A percentile compares a stretch with the other conserved stretches of the same genome.
Evolutionary conservation across 768 basidiomycete species (phyloP).

Genomic region (Lactifluus volemus): DNA sequence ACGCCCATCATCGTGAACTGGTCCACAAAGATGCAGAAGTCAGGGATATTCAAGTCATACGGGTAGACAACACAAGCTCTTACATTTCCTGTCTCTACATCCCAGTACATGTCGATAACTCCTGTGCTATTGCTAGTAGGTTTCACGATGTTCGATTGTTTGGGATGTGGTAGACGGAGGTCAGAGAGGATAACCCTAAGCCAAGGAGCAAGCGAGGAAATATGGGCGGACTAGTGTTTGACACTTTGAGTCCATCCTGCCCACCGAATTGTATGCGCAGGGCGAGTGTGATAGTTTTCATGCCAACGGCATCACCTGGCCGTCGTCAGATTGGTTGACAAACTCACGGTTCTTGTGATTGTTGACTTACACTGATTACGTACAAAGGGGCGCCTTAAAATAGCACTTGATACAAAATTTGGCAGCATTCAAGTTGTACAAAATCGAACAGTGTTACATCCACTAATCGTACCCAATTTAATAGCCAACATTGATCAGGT

Average conservation of each 20-base stretch:
- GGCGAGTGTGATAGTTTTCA: neutral
- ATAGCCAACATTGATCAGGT: constrained; percentile 53
- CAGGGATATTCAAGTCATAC: too few species aligned
- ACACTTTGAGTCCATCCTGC: neutral
- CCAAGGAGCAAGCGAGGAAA: constrained; percentile 4
- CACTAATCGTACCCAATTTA: constrained; percentile 26
- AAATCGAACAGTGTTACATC: neutral
- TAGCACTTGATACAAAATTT: neutral
- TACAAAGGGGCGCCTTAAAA: neutral
- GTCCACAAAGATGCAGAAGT: neutral
- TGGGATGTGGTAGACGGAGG: constrained; percentile 10
- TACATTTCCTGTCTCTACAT: neutral
- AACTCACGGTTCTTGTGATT: neutral
- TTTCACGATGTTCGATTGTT: neutral
- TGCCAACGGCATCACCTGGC: neutral
- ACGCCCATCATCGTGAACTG: neutral
- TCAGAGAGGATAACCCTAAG: neutral
- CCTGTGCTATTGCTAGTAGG: neutral
- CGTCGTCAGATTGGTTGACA: too few species aligned
- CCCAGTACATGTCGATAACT: constrained; percentile 11
- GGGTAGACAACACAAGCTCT: neutral
- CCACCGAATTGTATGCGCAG: constrained; percentile 11
- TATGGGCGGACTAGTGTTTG: neutral
- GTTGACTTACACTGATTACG: neutral
- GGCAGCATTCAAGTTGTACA: neutral